phyloP scores from a whole-genome alignment of 352 stramenopile genomes.

The Globisporangium yorkense region DNA sequence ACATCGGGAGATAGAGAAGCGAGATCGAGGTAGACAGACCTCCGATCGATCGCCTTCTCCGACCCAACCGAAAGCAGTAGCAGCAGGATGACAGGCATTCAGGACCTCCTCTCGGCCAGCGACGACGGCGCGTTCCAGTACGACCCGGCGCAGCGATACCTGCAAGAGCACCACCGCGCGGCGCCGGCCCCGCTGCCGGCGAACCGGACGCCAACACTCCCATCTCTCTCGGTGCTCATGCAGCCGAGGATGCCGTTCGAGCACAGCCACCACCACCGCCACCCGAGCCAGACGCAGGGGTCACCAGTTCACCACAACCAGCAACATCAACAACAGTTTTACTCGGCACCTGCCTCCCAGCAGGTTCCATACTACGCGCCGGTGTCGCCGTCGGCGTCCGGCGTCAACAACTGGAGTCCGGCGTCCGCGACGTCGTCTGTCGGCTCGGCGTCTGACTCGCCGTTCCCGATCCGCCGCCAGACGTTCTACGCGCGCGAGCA shows the following conservation, averaged over 20 bases:
- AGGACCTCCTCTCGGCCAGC: constrained; percentile 11
- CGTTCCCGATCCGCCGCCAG: constrained; percentile 12
- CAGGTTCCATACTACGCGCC: constrained; percentile 6
- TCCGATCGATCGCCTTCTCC: too few species aligned
- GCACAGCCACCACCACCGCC: background rate
- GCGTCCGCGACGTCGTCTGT: constrained; percentile 8
- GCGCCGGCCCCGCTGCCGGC: background rate
- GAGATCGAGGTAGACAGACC: background rate
- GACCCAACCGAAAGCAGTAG: background rate
- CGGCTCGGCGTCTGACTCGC: background rate
- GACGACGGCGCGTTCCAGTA: constrained; percentile 9
- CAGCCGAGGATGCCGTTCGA: constrained; percentile 3
- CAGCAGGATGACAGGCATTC: constrained; percentile 9
- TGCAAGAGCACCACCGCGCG: constrained; percentile 3
- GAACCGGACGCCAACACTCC: background rate
- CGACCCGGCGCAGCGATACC: constrained; percentile 10
- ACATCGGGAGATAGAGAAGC: background rate
- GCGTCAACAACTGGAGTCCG: constrained; percentile 4
- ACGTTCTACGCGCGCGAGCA: constrained; percentile 7
- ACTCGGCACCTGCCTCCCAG: background rate
- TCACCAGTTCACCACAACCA: background rate
- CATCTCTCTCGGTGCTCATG: constrained; percentile 16
- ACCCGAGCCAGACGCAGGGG: background rate
- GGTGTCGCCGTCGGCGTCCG: constrained; percentile 1
- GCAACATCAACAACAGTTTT: background rate